Evolutionary conservation across 192 early-diverging fungal species (phyloP).

Genomic region (Haplosporangium gracile): DNA sequence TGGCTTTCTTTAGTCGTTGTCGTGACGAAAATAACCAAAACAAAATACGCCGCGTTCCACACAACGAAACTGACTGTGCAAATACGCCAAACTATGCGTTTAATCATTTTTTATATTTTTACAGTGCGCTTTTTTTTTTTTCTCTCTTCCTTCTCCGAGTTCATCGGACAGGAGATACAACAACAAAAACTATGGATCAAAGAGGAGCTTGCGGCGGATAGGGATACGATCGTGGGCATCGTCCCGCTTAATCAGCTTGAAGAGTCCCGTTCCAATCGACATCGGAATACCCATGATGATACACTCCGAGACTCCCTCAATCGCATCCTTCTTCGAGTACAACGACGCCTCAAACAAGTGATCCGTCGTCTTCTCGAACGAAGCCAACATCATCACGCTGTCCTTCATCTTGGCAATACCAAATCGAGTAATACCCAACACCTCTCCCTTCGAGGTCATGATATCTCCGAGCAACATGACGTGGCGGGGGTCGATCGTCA

Average conservation of each 20-base stretch:
- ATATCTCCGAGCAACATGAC: constrained; percentile 97
- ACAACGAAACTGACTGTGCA: no score
- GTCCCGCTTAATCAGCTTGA: constrained; percentile 88
- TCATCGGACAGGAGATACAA: not conserved
- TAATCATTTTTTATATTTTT: not conserved
- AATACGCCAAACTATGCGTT: not conserved
- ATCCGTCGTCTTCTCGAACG: constrained; percentile 99
- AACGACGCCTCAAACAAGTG: constrained; percentile 98
- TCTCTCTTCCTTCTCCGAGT: not conserved
- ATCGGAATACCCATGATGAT: constrained; percentile 99
- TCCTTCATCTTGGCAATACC: constrained; percentile 99
- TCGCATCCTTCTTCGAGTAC: constrained; percentile 93
- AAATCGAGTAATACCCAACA: constrained; percentile 98
- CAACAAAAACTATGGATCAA: constrained; percentile 61
- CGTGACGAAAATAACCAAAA: no score
- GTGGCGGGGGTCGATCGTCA: constrained; percentile 96
- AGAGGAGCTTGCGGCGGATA: constrained; percentile 68
- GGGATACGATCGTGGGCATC: constrained; percentile 66
- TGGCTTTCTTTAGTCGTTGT: no score
- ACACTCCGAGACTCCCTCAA: constrained; percentile 97
- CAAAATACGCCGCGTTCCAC: no score
- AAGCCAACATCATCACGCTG: constrained; percentile 98
- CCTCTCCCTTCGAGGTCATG: constrained; percentile 99
- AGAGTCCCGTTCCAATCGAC: constrained; percentile 96
- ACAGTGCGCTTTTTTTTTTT: not conserved